phyloP scores from a whole-genome alignment of 2,329 filamentous ascomycete species.

The Aspergillus fructus region DNA sequence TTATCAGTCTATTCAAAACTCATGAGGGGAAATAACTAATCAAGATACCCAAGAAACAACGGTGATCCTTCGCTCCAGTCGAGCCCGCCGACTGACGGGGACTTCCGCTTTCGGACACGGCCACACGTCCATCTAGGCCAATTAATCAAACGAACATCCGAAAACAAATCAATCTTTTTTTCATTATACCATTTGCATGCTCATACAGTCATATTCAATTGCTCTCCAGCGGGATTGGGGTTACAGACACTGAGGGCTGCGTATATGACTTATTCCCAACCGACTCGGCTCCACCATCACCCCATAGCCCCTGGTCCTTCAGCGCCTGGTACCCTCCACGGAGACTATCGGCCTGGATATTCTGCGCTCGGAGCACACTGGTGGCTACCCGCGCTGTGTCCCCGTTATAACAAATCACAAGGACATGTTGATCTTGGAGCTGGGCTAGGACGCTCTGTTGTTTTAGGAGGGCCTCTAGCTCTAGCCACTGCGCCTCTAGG shows the following conservation, averaged over 20 bases:
- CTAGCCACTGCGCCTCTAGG: constrained; percentile 49
- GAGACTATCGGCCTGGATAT: constrained; percentile 48
- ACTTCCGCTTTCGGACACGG: background rate
- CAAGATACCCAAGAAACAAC: background rate
- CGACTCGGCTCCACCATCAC: constrained; percentile 12
- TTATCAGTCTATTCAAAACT: background rate
- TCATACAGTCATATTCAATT: background rate
- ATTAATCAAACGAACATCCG: background rate
- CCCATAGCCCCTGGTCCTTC: constrained; percentile 27
- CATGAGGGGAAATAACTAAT: background rate
- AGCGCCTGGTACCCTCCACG: constrained; percentile 42
- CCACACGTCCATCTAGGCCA: no score
- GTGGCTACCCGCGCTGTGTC: constrained; percentile 56
- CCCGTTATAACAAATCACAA: constrained; percentile 56
- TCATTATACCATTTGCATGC: background rate
- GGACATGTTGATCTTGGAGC: constrained; percentile 35
- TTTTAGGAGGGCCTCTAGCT: constrained; percentile 47
- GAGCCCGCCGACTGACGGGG: background rate
- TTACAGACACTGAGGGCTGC: constrained; percentile 2
- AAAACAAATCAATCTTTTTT: background rate
- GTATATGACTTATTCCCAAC: background rate
- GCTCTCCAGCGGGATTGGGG: constrained; percentile 5
- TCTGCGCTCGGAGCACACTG: constrained; percentile 54
- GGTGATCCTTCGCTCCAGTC: background rate
- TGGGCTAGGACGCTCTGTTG: constrained; percentile 18